Percentiles rank a stretch among this genome's conserved stretches.
phyloP scores from a whole-genome alignment of 441 rosid species.

The Adansonia gregorii region DNA sequence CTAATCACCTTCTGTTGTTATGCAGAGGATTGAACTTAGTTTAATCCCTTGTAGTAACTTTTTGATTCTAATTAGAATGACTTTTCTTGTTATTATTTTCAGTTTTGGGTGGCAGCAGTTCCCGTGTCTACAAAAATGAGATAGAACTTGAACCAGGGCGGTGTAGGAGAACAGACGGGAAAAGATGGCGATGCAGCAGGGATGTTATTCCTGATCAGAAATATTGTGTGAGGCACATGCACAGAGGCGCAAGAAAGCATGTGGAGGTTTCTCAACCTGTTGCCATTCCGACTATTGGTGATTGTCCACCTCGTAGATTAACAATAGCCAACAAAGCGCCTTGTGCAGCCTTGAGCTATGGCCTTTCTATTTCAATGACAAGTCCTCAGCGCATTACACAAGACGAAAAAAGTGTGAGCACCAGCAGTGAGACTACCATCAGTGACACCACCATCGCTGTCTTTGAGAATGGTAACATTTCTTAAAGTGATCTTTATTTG shows the following conservation, averaged over 20 bases:
- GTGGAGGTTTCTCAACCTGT: slow-evolving; percentile 28
- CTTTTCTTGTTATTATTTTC: background rate
- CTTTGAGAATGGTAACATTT: slow-evolving; percentile 31
- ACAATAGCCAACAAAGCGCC: slow-evolving; percentile 24
- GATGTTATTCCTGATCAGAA: slow-evolving; percentile 57
- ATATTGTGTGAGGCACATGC: slow-evolving; percentile 65
- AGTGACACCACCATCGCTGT: slow-evolving; percentile 42
- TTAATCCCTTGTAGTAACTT: slow-evolving; percentile 16
- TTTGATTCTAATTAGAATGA: background rate
- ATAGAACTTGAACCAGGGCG: slow-evolving; percentile 54
- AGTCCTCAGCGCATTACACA: slow-evolving; percentile 29
- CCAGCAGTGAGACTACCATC: slow-evolving; percentile 65
- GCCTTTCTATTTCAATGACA: slow-evolving; percentile 45
- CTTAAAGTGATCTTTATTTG: slow-evolving; percentile 13
- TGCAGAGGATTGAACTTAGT: background rate
- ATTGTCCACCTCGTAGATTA: background rate
- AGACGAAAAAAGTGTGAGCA: slow-evolving; percentile 39
- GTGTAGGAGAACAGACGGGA: slow-evolving; percentile 83
- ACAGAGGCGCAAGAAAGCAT: slow-evolving; percentile 69
- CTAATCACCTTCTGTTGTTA: background rate
- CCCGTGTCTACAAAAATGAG: slow-evolving; percentile 33
- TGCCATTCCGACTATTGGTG: slow-evolving; percentile 16
- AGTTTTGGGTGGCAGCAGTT: slow-evolving; percentile 40
- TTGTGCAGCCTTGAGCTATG: slow-evolving; percentile 28
- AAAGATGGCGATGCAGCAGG: slow-evolving; percentile 72